A percentile compares a stretch with the other conserved stretches of the same genome.
Conservation (phyloP, 179 eudicot species). For the Vitellaria paradoxa region DNA sequence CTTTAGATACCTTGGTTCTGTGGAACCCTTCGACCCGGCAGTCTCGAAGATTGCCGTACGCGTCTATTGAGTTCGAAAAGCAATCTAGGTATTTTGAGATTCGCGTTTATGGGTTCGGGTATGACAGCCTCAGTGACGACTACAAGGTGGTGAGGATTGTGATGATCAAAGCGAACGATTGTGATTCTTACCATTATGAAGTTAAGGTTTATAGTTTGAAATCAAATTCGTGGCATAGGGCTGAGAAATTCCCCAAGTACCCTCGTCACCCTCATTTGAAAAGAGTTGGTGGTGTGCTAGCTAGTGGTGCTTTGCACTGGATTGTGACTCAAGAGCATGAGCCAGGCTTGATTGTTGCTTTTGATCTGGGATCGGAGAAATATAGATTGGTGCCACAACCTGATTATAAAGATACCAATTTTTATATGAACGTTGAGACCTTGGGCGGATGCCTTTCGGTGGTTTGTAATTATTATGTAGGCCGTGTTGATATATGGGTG, state of each 20-base stretch:
- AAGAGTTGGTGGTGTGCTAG: constrained; percentile 13
- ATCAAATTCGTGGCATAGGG: constrained; percentile 21
- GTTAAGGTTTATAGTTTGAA: constrained; percentile 35
- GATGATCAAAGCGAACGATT: background rate
- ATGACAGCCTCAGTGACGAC: constrained; percentile 20
- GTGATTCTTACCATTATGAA: constrained; percentile 20
- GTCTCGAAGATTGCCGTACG: constrained; percentile 18
- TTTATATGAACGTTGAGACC: constrained; percentile 12
- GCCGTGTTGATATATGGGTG: constrained; percentile 13
- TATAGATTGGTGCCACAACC: constrained; percentile 22
- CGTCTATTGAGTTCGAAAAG: constrained; percentile 14
- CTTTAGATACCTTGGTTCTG: constrained; percentile 10
- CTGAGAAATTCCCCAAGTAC: constrained; percentile 7
- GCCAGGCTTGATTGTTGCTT: constrained; percentile 17
- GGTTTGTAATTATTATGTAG: constrained; percentile 1
- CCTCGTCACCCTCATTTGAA: constrained; percentile 15
- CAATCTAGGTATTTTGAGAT: background rate
- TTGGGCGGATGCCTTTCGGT: constrained; percentile 24
- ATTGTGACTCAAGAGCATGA: constrained; percentile 17
- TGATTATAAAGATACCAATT: background rate
- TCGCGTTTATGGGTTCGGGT: constrained; percentile 12
- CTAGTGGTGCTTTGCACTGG: constrained; percentile 38
- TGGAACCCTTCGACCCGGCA: constrained; percentile 31
- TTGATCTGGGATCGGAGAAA: constrained; percentile 24
- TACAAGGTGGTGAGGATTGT: constrained; percentile 23